Evolutionary conservation across 495 filamentous ascomycete genomes (phyloP).

Genomic region (Talaromyces borbonicus): DNA sequence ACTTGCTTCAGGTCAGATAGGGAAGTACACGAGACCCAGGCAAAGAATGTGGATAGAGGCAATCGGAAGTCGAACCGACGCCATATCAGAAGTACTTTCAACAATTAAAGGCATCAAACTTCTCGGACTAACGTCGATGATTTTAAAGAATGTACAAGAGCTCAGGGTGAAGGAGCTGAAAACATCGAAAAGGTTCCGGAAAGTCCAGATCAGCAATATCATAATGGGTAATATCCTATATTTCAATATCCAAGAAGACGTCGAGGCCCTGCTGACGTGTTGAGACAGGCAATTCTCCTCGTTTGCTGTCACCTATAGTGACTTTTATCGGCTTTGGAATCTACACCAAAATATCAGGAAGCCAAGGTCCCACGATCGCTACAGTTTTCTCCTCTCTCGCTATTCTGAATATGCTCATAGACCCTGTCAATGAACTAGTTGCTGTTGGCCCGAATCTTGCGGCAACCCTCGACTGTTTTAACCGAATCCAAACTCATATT

Average conservation of each 20-base stretch:
- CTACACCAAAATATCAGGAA: conserved; percentile 13
- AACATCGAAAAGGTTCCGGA: conserved; percentile 14
- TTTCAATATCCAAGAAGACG: neutral
- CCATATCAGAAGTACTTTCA: conserved; percentile 38
- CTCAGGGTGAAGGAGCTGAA: conserved; percentile 10
- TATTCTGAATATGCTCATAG: conserved; percentile 47
- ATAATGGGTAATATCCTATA: neutral
- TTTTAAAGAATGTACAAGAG: conserved; percentile 11
- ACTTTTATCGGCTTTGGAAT: conserved; percentile 42
- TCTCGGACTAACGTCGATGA: conserved; percentile 20
- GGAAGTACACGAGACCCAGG: conserved; percentile 12
- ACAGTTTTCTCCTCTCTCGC: conserved; percentile 50
- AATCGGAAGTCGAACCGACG: no score
- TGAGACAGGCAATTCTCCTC: neutral
- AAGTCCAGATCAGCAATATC: conserved; percentile 8
- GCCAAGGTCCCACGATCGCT: conserved; percentile 23
- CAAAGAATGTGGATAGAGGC: conserved; percentile 40
- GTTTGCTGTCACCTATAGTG: conserved; percentile 32
- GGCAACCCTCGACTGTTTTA: conserved; percentile 46
- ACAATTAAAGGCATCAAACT: conserved; percentile 52
- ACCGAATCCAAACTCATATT: conserved; percentile 51
- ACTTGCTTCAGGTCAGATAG: neutral
- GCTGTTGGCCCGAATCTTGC: conserved; percentile 42
- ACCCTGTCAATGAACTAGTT: conserved; percentile 45
- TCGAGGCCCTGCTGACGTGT: neutral